Percentiles rank a stretch among this genome's conserved stretches.
Conservation (phyloP, 2,329 filamentous ascomycete genomes). For the Neocucurbitaria cava region DNA sequence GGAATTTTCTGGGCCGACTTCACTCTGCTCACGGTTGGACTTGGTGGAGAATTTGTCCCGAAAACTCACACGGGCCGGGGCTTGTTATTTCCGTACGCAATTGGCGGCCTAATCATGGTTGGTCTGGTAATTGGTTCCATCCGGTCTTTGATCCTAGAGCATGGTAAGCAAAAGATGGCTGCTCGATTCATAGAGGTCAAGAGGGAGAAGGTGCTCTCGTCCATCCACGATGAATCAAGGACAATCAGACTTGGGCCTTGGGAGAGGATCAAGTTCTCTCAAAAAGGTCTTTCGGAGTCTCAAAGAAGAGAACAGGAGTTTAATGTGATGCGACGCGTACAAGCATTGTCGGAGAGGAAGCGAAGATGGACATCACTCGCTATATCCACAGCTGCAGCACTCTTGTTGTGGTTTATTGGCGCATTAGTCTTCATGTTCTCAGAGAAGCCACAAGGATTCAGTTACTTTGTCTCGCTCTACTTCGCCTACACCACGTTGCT, state of each 20-base stretch:
- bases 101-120: conserved; percentile 62
- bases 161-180: conserved; percentile 59
- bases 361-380: conserved; percentile 52
- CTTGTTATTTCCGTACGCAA: conserved; percentile 62
- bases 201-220: conserved; percentile 51
- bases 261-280: conserved; percentile 50
- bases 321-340: conserved; percentile 51
- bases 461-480: conserved; percentile 61
- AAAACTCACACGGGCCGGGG: conserved; percentile 58
- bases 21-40: conserved; percentile 62
- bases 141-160: conserved; percentile 57
- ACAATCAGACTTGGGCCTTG: conserved; percentile 54
- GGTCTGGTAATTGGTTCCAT: conserved; percentile 64
- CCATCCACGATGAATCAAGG: conserved; percentile 47
- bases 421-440: conserved; percentile 58
- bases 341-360: conserved; percentile 43
- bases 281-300: conserved; percentile 47
- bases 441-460: conserved; percentile 57
- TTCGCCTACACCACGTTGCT: conserved; percentile 61
- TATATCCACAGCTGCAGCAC: conserved; percentile 48
- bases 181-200: conserved; percentile 59
- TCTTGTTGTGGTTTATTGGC: conserved; percentile 56
- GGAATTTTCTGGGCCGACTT: conserved; percentile 64
- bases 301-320: conserved; percentile 58
- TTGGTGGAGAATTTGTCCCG: conserved; percentile 60